Conservation (phyloP, 2,329 filamentous ascomycete species). For the Colletotrichum tamarilloi region DNA sequence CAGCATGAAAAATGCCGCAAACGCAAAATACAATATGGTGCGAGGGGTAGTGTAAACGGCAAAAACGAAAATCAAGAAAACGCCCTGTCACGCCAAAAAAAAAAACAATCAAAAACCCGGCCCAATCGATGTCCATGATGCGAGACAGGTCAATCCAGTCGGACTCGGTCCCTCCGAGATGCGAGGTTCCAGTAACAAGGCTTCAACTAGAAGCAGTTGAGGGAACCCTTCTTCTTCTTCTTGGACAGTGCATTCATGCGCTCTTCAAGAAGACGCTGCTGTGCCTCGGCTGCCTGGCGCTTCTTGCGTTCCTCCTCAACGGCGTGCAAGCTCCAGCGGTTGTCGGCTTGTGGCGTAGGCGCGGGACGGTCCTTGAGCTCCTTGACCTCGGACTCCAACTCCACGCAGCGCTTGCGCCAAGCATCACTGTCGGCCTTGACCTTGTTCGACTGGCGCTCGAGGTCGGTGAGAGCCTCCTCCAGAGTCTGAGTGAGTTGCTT, state of each 20-base stretch:
- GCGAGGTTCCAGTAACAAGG: slow-evolving; percentile 34
- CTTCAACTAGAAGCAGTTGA: slow-evolving; percentile 90
- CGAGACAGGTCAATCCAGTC: slow-evolving; percentile 41
- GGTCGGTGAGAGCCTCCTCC: slow-evolving; percentile 93
- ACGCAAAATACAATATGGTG: slow-evolving; percentile 23
- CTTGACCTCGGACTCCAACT: slow-evolving; percentile 79
- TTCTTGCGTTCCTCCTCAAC: slow-evolving; percentile 98
- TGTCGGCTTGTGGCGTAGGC: slow-evolving; percentile 61
- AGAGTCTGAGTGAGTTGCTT: slow-evolving; percentile 95
- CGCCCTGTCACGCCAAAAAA: slow-evolving; percentile 5
- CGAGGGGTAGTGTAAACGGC: slow-evolving; percentile 29
- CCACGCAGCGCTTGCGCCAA: slow-evolving; percentile 87
- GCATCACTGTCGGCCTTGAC: slow-evolving; percentile 89
- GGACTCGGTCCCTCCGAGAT: background rate
- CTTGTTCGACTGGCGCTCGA: slow-evolving; percentile 92
- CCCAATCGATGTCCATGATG: background rate
- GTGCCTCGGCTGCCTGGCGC: slow-evolving; percentile 88
- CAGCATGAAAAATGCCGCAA: slow-evolving; percentile 31
- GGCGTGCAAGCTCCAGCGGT: slow-evolving; percentile 81
- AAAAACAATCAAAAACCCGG: background rate
- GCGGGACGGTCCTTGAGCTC: slow-evolving; percentile 66
- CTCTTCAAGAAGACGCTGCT: slow-evolving; percentile 89
- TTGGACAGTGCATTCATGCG: slow-evolving; percentile 90
- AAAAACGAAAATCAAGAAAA: slow-evolving; percentile 1
- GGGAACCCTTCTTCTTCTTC: slow-evolving; percentile 94